phyloP scores from a whole-genome alignment of 1,284 basidiomycete species.

The Fistulina hepatica region DNA sequence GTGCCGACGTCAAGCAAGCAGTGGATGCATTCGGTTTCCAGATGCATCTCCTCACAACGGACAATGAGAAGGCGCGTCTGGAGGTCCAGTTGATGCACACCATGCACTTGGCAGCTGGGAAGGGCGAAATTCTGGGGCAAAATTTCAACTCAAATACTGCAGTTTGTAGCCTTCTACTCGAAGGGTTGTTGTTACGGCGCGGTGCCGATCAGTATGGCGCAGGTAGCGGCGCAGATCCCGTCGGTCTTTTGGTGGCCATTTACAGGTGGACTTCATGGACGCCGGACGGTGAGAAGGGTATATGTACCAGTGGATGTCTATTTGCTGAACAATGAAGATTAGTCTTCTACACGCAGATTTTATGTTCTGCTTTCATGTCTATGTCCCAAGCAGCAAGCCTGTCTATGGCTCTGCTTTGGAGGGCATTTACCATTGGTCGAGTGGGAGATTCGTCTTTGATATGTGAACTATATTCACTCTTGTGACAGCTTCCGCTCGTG shows the following conservation, averaged over 20 bases:
- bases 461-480: conserved; percentile 7
- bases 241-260: conserved; percentile 44
- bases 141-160: conserved; percentile 53
- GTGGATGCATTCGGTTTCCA: conserved; percentile 51
- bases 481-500: conserved; percentile 46
- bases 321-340: conserved; percentile 11
- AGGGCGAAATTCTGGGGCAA: conserved; percentile 42
- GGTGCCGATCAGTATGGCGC: conserved; percentile 43
- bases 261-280: conserved; percentile 60
- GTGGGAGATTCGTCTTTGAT: conserved; percentile 27
- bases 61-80: conserved; percentile 52
- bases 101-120: conserved; percentile 45
- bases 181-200: conserved; percentile 39
- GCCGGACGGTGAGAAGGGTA: conserved; percentile 20
- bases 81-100: conserved; percentile 61
- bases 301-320: neutral
- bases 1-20: conserved; percentile 41
- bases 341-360: conserved; percentile 58
- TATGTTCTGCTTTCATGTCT: conserved; percentile 49
- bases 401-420: conserved; percentile 46
- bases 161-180: conserved; percentile 47
- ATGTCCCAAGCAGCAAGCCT: conserved; percentile 37
- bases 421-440: conserved; percentile 58
- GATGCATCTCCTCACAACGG: conserved; percentile 47
- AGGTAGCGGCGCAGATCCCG: conserved; percentile 43